Percentiles rank a stretch among this genome's conserved stretches.
Conservation (phyloP, 169 alveolate genomes). For the Ichthyophthirius multifiliis region DNA sequence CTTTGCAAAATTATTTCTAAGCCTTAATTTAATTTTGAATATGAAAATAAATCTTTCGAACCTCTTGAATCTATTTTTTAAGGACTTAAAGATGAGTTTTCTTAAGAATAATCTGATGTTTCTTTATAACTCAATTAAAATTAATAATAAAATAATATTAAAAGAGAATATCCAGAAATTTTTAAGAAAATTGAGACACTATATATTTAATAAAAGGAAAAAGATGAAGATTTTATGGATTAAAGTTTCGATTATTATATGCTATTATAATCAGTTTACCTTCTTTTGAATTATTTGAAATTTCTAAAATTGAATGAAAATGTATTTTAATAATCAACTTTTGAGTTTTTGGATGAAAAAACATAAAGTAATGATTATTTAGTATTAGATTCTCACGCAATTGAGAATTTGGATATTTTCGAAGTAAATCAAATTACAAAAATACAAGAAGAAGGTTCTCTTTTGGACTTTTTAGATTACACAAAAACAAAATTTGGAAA, state of each 20-base stretch:
- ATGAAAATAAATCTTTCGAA: neutral
- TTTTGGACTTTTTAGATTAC: conserved; percentile 68
- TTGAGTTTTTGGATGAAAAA: conserved; percentile 27
- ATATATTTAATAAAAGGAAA: neutral
- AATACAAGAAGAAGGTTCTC: conserved; percentile 55
- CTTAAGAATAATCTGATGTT: neutral
- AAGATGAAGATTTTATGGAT: neutral
- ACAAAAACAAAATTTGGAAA: conserved; percentile 77
- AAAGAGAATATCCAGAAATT: neutral
- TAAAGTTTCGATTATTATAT: conserved; percentile 29
- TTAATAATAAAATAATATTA: neutral
- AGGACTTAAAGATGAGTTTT: neutral
- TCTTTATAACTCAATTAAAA: neutral
- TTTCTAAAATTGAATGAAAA: conserved; percentile 51
- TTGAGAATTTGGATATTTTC: conserved; percentile 74
- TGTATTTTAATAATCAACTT: conserved; percentile 47
- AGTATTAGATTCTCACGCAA: conserved; percentile 75
- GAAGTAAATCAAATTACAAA: conserved; percentile 46
- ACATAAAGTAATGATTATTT: conserved; percentile 39
- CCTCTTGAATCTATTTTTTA: neutral
- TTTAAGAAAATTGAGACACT: neutral
- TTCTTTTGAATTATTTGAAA: conserved; percentile 63
- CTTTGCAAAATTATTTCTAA: conserved; percentile 21
- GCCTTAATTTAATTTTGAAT: conserved; percentile 18
- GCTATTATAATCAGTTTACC: conserved; percentile 45